phyloP scores from a whole-genome alignment of 352 stramenopile species.

The Pythium inflatum region DNA sequence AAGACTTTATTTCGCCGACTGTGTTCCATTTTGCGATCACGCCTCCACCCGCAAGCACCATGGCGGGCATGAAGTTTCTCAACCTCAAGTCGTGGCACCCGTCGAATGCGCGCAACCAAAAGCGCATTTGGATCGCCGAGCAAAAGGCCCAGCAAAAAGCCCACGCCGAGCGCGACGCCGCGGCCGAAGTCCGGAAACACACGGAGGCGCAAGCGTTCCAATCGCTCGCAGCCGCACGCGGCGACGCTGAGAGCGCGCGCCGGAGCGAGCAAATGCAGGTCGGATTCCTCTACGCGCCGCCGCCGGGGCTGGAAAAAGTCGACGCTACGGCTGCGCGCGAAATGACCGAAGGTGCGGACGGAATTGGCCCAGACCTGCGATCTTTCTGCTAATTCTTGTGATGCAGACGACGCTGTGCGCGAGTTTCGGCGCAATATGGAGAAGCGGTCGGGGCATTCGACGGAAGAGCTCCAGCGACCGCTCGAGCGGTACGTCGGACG shows the following conservation, averaged over 20 bases:
- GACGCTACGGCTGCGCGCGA: constrained; percentile 31
- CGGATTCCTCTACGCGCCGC: constrained; percentile 75
- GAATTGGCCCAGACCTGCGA: no score
- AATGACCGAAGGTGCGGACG: constrained; percentile 38
- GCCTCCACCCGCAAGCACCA: no score
- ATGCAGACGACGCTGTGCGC: constrained; percentile 64
- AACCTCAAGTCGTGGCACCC: constrained; percentile 83
- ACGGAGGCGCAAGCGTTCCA: constrained; percentile 60
- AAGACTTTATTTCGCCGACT: no score
- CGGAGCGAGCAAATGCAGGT: constrained; percentile 61
- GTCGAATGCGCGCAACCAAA: constrained; percentile 81
- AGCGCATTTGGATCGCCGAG: constrained; percentile 84
- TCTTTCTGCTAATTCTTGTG: no score
- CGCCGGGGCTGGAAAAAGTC: constrained; percentile 63
- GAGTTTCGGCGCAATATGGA: constrained; percentile 73
- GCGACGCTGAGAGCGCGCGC: constrained; percentile 51
- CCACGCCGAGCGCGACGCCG: constrained; percentile 61
- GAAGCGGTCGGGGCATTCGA: constrained; percentile 24
- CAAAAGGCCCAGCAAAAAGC: constrained; percentile 60
- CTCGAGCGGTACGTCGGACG: constrained; percentile 79
- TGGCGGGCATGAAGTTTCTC: constrained; percentile 84
- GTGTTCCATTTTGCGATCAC: no score
- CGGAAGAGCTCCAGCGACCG: constrained; percentile 41
- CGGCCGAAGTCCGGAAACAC: constrained; percentile 67
- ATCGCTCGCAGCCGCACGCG: constrained; percentile 56